Conservation (phyloP, 2,329 filamentous ascomycete species). For the Thielaviopsis populi region DNA sequence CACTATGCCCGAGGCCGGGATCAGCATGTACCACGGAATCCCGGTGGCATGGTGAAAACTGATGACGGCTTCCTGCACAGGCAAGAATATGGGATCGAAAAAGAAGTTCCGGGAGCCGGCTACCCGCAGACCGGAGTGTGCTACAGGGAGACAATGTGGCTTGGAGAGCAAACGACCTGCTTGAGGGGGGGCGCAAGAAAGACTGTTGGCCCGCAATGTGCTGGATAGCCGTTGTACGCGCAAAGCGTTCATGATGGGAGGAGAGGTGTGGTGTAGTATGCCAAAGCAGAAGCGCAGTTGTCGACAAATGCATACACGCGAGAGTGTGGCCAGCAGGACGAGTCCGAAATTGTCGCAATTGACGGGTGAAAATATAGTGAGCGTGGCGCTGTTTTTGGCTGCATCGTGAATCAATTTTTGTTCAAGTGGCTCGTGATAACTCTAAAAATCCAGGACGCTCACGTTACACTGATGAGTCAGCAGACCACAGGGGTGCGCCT, state of each 20-base stretch:
- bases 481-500: background rate
- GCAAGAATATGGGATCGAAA: constrained; percentile 22
- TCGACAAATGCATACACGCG: background rate
- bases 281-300: background rate
- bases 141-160: background rate
- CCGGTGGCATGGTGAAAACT: constrained; percentile 29
- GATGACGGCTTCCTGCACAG: constrained; percentile 30
- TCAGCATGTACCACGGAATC: constrained; percentile 39
- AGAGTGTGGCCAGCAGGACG: background rate
- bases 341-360: too few relatives aligned
- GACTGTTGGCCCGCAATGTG: background rate
- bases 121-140: background rate
- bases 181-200: background rate
- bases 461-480: background rate
- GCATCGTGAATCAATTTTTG: background rate
- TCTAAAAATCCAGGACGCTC: background rate
- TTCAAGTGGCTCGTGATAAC: background rate
- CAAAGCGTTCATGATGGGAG: background rate
- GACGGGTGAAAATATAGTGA: background rate
- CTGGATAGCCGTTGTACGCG: background rate
- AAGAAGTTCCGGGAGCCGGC: constrained; percentile 10
- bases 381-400: background rate
- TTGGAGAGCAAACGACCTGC: background rate
- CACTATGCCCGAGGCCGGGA: constrained; percentile 36
- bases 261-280: background rate